Percentiles rank a stretch among this genome's conserved stretches.
These are phyloP conservation scores for Cladosporium sp. DNA, from an alignment of 2,329 filamentous ascomycete species.

Conservation along the genomic window DNA sequence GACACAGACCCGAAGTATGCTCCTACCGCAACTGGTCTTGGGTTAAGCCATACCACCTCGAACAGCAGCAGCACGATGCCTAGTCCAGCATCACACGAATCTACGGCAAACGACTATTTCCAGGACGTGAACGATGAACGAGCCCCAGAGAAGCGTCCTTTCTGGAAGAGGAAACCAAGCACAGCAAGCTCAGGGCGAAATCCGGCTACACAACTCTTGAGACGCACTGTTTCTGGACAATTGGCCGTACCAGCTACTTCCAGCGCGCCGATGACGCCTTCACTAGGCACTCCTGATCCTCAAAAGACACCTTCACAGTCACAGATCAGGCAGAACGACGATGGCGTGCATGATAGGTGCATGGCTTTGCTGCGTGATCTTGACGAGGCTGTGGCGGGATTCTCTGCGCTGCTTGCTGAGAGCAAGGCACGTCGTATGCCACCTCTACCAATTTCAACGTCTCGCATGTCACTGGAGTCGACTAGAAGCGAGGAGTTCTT, in stretches of 20 bases:
- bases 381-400: constrained; percentile 77
- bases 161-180: constrained; percentile 89
- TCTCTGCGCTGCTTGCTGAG: constrained; percentile 68
- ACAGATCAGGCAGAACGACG: constrained; percentile 24
- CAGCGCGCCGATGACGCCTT: constrained; percentile 25
- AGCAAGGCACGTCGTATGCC: constrained; percentile 71
- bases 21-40: constrained; percentile 32
- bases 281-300: constrained; percentile 32
- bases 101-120: constrained; percentile 31
- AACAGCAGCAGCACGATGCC: constrained; percentile 29
- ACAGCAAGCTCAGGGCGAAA: constrained; percentile 42
- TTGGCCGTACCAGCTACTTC: constrained; percentile 44
- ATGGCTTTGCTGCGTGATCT: constrained; percentile 78
- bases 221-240: constrained; percentile 50
- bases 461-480: constrained; percentile 72
- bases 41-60: constrained; percentile 27
- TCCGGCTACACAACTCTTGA: constrained; percentile 38
- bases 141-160: constrained; percentile 59
- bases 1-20: constrained; percentile 67
- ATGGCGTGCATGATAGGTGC: constrained; percentile 73
- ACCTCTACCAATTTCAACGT: constrained; percentile 38
- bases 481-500: constrained; percentile 86
- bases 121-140: constrained; percentile 25
- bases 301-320: constrained; percentile 25
- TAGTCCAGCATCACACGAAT: constrained; percentile 31